A percentile compares a stretch with the other conserved stretches of the same genome.
phyloP scores from a whole-genome alignment of 164 flowering plant species.

The Saururus chinensis region DNA sequence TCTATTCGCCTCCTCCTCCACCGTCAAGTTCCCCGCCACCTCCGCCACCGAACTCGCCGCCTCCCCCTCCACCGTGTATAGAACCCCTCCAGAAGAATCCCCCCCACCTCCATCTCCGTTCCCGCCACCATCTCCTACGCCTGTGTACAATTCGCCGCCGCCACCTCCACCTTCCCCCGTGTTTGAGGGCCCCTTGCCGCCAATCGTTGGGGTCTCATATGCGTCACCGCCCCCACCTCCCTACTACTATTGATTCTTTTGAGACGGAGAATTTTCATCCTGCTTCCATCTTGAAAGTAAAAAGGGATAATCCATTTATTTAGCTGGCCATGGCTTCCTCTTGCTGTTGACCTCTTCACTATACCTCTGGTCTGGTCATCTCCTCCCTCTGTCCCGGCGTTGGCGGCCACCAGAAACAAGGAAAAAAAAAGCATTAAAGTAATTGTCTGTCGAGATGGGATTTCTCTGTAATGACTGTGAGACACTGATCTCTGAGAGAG shows the following conservation, averaged over 20 bases:
- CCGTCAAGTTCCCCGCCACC: background rate
- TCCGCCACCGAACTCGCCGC: background rate
- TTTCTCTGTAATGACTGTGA: background rate
- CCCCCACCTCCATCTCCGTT: conserved; percentile 2
- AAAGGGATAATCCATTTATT: conserved; percentile 8
- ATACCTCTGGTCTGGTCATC: conserved; percentile 4
- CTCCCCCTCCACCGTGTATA: background rate
- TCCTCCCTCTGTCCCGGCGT: conserved; percentile 10
- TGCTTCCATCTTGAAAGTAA: conserved; percentile 21
- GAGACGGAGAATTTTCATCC: conserved; percentile 20
- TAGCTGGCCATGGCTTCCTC: conserved; percentile 9
- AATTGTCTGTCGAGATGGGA: background rate
- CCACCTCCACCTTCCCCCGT: conserved; percentile 19
- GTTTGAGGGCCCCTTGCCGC: conserved; percentile 74
- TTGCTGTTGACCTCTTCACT: conserved; percentile 11
- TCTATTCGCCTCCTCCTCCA: background rate
- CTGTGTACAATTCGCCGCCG: no score
- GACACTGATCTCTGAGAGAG: background rate
- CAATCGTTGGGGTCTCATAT: conserved; percentile 50
- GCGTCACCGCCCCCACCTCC: conserved; percentile 72
- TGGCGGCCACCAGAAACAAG: conserved; percentile 14
- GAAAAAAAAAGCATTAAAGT: background rate
- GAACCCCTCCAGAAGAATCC: conserved; percentile 3
- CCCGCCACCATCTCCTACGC: conserved; percentile 1
- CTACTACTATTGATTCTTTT: conserved; percentile 64